These are phyloP conservation scores for Trichoderma guizhouense DNA, from an alignment of 2,329 filamentous ascomycete species.

Conservation along the genomic window DNA sequence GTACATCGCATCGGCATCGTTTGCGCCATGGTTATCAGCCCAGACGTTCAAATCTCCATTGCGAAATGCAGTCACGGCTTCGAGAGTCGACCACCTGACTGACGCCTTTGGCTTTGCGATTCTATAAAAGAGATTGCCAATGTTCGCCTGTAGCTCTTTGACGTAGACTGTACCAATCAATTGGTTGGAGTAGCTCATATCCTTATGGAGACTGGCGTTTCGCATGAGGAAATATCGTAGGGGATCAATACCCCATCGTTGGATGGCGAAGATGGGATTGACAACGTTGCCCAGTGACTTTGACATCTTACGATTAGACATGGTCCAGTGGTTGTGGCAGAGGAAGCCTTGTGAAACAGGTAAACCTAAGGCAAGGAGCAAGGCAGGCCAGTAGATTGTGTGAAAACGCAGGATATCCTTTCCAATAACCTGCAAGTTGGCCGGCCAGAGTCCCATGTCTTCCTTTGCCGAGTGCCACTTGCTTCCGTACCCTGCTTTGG, in stretches of 20 bases:
- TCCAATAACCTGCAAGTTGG: constrained; percentile 86
- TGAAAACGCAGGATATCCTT: constrained; percentile 98
- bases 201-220: constrained; percentile 71
- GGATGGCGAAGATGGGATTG: constrained; percentile 86
- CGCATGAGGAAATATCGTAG: constrained; percentile 87
- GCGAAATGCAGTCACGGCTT: constrained; percentile 46
- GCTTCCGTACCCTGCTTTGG: constrained; percentile 70
- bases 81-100: constrained; percentile 58
- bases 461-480: constrained; percentile 64
- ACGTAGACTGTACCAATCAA: constrained; percentile 74
- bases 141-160: constrained; percentile 69
- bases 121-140: constrained; percentile 78
- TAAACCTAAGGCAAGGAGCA: constrained; percentile 83
- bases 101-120: constrained; percentile 60
- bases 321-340: constrained; percentile 93
- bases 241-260: constrained; percentile 81
- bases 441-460: constrained; percentile 72
- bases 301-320: constrained; percentile 90
- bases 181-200: constrained; percentile 81
- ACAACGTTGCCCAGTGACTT: constrained; percentile 95
- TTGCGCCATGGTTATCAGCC: not conserved
- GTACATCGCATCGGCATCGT: constrained; percentile 16
- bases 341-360: constrained; percentile 76
- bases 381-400: constrained; percentile 95
- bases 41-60: constrained; percentile 26